Evolutionary conservation across 2,329 filamentous ascomycete species (phyloP).

Genomic region (Hortaea werneckii): DNA sequence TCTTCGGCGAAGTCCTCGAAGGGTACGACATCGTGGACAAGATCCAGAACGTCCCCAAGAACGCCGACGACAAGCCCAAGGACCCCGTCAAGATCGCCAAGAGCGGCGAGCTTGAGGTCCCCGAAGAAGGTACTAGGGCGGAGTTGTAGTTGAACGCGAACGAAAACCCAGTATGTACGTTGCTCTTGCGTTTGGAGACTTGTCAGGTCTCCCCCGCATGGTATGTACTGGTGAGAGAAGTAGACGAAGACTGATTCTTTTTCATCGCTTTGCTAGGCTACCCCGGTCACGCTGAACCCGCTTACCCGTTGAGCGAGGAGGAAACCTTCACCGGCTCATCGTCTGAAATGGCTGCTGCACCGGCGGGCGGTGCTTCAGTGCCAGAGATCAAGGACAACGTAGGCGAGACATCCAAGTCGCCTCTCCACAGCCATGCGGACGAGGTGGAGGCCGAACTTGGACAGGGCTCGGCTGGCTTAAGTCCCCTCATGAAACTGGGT

Average conservation of each 20-base stretch:
- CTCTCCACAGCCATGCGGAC: conserved; percentile 7
- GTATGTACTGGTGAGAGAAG: conserved; percentile 9
- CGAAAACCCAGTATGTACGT: conserved; percentile 17
- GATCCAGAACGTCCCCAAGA: conserved; percentile 64
- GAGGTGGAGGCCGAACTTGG: conserved; percentile 10
- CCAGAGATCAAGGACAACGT: conserved; percentile 4
- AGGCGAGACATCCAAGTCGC: conserved; percentile 12
- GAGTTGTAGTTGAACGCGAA: conserved; percentile 54
- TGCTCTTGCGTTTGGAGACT: conserved; percentile 1
- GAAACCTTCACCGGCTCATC: no score
- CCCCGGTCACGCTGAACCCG: conserved; percentile 30
- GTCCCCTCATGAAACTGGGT: conserved; percentile 35
- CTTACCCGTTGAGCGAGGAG: conserved; percentile 31
- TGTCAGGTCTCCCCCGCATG: background rate
- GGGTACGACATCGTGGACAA: conserved; percentile 71
- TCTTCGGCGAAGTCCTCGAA: conserved; percentile 82
- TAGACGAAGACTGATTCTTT: conserved; percentile 5
- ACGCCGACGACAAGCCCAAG: conserved; percentile 55
- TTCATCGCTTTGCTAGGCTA: conserved; percentile 7
- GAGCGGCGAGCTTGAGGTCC: conserved; percentile 74
- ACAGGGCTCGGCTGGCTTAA: conserved; percentile 27
- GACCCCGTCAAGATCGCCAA: conserved; percentile 66
- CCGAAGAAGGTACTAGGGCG: conserved; percentile 85
- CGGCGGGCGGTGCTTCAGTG: background rate
- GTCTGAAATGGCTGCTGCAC: no score